Evolutionary conservation across 305 asterid genomes (phyloP), one percentile per base, ranked within the genome.

Genomic region (Fraxinus nigra): DNA sequence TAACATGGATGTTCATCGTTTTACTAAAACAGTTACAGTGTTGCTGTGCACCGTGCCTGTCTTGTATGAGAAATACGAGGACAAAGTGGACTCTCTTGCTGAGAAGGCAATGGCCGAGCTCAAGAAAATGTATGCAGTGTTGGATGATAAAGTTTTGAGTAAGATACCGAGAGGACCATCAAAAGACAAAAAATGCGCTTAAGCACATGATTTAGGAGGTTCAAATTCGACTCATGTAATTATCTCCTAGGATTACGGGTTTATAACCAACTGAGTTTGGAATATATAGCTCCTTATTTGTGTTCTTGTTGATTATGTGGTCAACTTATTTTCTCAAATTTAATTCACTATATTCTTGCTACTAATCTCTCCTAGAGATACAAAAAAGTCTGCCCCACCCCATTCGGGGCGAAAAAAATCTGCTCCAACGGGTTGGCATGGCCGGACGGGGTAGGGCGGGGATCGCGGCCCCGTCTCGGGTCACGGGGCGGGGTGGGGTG

Each of bases 121-220:
- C 80, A 92, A 92, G 92, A 93, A 95, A 82, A 94, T 82, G 65
- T 95, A 89, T 74, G 92, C 90, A 0, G 93, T 89, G 16, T 92
- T 95, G 48, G 95, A 95, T 84, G 91, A 89, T 18, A 92, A 85
- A 73, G 95, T 95, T 22, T 76, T 95, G 78, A 89, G 98, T 87
- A 93, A 92, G 89, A 90, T 95, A 70, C 99, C 99, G 0, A 86
- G 94, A 77, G 94, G 94, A 2, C 93, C 94, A 1, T 10, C 85
- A 85, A 91, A 90, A 78, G 84, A 84, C 65, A 90, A 87, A 54
- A 94, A 91, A 88, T 56, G 24, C 24, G 90, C 82, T 14, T 89
- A 82, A 85, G 78, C 38, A 16, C 14, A 11, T 13, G 73, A 14
- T 24, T 10, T 24, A 3, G 1, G 32, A 10, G 7, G 32, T 24